Conservation (phyloP, 78 protist species). For the Dictyostelium brefeldianum region DNA sequence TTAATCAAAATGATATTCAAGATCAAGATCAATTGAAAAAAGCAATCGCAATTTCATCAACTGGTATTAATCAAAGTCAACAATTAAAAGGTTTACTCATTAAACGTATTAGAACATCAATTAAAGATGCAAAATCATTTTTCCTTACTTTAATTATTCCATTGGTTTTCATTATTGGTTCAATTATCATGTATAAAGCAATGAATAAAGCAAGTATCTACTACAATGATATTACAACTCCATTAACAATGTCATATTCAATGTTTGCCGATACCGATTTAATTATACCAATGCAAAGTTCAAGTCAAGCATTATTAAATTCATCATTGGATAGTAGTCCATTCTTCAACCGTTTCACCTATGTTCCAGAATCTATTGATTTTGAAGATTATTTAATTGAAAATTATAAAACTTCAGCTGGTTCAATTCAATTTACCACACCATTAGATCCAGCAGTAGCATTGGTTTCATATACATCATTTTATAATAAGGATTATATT, state of each 20-base stretch:
- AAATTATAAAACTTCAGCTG: background rate
- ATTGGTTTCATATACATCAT: background rate
- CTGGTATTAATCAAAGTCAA: constrained; percentile 24
- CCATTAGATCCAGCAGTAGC: background rate
- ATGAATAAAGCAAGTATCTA: background rate
- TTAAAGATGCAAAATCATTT: constrained; percentile 41
- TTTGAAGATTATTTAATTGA: background rate
- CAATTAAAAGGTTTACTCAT: constrained; percentile 65
- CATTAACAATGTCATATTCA: background rate
- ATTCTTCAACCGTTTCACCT: background rate
- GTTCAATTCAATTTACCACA: background rate
- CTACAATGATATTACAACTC: background rate
- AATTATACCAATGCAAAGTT: background rate
- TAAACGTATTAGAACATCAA: constrained; percentile 39
- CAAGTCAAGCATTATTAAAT: background rate
- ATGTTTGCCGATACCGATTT: background rate
- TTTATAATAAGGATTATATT: constrained; percentile 10
- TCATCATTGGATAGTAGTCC: background rate
- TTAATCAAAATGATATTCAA: constrained; percentile 5
- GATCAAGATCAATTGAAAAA: background rate
- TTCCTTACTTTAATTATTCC: constrained; percentile 29
- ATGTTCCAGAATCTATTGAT: background rate
- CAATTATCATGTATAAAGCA: constrained; percentile 45
- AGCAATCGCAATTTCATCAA: constrained; percentile 25
- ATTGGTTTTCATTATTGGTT: constrained; percentile 21